Conservation (phyloP, 2,329 filamentous ascomycete genomes). For the Arthrobotrys conoides region DNA sequence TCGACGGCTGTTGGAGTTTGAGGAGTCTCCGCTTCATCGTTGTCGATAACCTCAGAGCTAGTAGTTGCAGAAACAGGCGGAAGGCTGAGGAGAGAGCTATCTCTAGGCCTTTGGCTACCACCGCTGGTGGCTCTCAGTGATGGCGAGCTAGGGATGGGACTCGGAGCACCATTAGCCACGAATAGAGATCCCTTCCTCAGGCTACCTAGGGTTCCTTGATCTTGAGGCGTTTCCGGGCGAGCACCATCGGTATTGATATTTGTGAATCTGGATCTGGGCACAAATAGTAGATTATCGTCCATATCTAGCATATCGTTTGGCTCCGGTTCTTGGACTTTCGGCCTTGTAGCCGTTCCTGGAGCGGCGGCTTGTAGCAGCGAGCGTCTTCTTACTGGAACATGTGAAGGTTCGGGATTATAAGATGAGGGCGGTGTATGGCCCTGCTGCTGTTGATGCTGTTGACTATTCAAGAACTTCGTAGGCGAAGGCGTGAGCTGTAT, state of each 20-base stretch:
- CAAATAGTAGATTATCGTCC: slow-evolving; percentile 28
- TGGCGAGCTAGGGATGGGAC: slow-evolving; percentile 52
- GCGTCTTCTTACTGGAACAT: slow-evolving; percentile 44
- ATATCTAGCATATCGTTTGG: slow-evolving; percentile 14
- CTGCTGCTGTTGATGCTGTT: slow-evolving; percentile 27
- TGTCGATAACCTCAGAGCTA: neutral
- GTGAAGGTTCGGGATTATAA: slow-evolving; percentile 44
- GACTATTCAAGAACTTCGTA: slow-evolving; percentile 35
- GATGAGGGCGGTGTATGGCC: slow-evolving; percentile 11
- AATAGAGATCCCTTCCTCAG: slow-evolving; percentile 49
- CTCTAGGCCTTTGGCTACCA: slow-evolving; percentile 35
- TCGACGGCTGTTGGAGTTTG: slow-evolving; percentile 21
- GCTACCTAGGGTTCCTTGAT: slow-evolving; percentile 45
- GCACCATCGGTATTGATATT: slow-evolving; percentile 26
- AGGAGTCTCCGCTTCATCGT: slow-evolving; percentile 14
- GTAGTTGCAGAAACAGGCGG: slow-evolving; percentile 18
- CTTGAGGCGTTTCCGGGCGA: slow-evolving; percentile 53
- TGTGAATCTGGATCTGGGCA: slow-evolving; percentile 24
- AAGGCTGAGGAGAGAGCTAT: slow-evolving; percentile 47
- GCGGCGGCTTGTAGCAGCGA: slow-evolving; percentile 54
- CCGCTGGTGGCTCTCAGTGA: slow-evolving; percentile 45
- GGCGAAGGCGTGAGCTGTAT: slow-evolving; percentile 50
- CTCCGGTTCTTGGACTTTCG: slow-evolving; percentile 46
- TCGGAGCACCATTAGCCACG: slow-evolving; percentile 54
- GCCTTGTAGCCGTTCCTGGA: slow-evolving; percentile 54